Percentiles rank a stretch among this genome's conserved stretches.
These are phyloP conservation scores for Lizonia empirigonia DNA, from an alignment of 2,329 filamentous ascomycete species.

Conservation along the genomic window DNA sequence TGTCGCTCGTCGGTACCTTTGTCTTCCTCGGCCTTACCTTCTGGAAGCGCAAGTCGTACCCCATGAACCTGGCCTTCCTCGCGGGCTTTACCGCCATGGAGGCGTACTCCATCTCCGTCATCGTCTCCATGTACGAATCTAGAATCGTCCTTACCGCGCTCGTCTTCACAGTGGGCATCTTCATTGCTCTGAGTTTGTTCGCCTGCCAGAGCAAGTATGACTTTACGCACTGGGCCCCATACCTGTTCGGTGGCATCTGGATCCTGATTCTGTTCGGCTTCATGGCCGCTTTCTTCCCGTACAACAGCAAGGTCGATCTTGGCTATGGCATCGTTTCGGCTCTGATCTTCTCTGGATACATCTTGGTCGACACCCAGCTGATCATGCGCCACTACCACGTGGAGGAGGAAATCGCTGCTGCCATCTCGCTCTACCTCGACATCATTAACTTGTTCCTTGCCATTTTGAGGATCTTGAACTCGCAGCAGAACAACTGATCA, in stretches of 20 bases:
- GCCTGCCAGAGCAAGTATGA: constrained; percentile 98
- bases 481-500: constrained; percentile 84
- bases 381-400: constrained; percentile 96
- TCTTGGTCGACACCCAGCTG: constrained; percentile 94
- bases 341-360: constrained; percentile 91
- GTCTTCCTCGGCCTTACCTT: constrained; percentile 47
- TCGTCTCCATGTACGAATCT: constrained; percentile 87
- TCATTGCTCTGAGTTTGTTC: constrained; percentile 72
- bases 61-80: constrained; percentile 92
- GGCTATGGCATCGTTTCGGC: constrained; percentile 82
- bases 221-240: constrained; percentile 96
- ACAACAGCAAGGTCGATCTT: constrained; percentile 80
- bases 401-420: constrained; percentile 95
- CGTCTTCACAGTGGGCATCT: constrained; percentile 75
- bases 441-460: constrained; percentile 97
- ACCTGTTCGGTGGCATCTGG: constrained; percentile 90
- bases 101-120: constrained; percentile 90
- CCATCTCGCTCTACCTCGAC: constrained; percentile 93
- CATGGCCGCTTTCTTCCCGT: constrained; percentile 87
- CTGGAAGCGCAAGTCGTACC: constrained; percentile 69
- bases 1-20: constrained; percentile 65
- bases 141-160: constrained; percentile 88
- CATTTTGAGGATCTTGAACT: constrained; percentile 95
- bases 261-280: constrained; percentile 90
- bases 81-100: constrained; percentile 87